Conservation (phyloP, 2,329 filamentous ascomycete genomes). For the Dryadomyces quercivorus region DNA sequence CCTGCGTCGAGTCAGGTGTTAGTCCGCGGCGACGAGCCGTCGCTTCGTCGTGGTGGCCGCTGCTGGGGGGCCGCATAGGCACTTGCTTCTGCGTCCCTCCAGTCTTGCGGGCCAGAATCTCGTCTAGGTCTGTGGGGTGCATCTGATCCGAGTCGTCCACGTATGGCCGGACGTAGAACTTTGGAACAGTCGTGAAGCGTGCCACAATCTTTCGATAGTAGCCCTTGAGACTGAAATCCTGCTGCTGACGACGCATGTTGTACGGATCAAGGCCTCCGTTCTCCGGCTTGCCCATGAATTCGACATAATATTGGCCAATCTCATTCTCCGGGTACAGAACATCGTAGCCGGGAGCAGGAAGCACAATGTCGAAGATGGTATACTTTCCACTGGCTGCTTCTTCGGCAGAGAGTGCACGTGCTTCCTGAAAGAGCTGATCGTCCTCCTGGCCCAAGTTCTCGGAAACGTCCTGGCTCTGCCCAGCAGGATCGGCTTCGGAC, state of each 20-base stretch:
- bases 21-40: conserved; percentile 16
- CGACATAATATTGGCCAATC: conserved; percentile 70
- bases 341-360: conserved; percentile 87
- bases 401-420: conserved; percentile 60
- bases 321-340: conserved; percentile 76
- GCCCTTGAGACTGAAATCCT: conserved; percentile 79
- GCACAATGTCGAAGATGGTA: conserved; percentile 75
- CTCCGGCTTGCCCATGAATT: conserved; percentile 70
- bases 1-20: conserved; percentile 4
- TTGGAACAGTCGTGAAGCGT: conserved; percentile 51
- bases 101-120: conserved; percentile 34
- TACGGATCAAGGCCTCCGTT: conserved; percentile 73
- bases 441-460: conserved; percentile 38
- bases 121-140: conserved; percentile 75
- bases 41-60: background rate
- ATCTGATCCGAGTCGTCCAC: conserved; percentile 65
- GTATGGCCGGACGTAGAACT: conserved; percentile 61
- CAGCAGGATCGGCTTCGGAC: conserved; percentile 17
- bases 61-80: conserved; percentile 8
- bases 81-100: conserved; percentile 11
- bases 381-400: conserved; percentile 68
- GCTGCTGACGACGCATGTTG: conserved; percentile 75
- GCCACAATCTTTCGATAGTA: conserved; percentile 79
- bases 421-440: conserved; percentile 36
- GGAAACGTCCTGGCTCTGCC: conserved; percentile 44